A percentile compares a stretch with the other conserved stretches of the same genome.
Evolutionary conservation across 1,284 basidiomycete genomes (phyloP).

Genomic region (Fomitopsis palustris): DNA sequence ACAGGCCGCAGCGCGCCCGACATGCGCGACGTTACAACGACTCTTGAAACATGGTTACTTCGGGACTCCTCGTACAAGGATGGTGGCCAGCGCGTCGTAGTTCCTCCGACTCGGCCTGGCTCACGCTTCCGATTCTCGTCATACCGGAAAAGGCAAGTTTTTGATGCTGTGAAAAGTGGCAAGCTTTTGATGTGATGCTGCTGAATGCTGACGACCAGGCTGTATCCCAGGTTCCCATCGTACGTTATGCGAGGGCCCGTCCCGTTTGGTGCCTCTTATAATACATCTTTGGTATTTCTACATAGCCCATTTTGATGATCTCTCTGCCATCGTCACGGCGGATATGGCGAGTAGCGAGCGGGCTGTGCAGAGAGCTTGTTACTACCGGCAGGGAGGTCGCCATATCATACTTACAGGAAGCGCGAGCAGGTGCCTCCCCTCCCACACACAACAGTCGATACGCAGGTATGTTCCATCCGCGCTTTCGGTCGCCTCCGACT

Average conservation of each 20-base stretch:
- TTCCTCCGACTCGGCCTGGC: background rate
- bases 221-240: slow-evolving; percentile 8
- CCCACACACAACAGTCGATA: slow-evolving; percentile 19
- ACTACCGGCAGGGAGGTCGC: slow-evolving; percentile 4
- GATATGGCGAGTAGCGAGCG: background rate
- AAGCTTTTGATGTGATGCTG: slow-evolving; percentile 14
- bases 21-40: background rate
- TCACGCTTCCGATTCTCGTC: slow-evolving; percentile 1
- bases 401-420: slow-evolving; percentile 16
- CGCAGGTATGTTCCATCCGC: slow-evolving; percentile 5
- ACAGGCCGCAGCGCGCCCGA: too few relatives aligned
- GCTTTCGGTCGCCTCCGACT: background rate
- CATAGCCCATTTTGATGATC: slow-evolving; percentile 16
- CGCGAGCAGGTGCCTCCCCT: slow-evolving; percentile 16
- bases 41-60: background rate
- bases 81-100: background rate
- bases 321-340: slow-evolving; percentile 11
- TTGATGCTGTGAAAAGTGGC: slow-evolving; percentile 9
- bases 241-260: background rate
- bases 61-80: background rate
- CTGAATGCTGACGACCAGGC: background rate
- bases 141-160: slow-evolving; percentile 13
- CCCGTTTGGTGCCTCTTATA: slow-evolving; percentile 2
- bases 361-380: slow-evolving; percentile 8
- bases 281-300: slow-evolving; percentile 3